Percentiles rank a stretch among this genome's conserved stretches.
phyloP scores from a whole-genome alignment of 345 rosid species.

The Pseudoturritis turrita region DNA sequence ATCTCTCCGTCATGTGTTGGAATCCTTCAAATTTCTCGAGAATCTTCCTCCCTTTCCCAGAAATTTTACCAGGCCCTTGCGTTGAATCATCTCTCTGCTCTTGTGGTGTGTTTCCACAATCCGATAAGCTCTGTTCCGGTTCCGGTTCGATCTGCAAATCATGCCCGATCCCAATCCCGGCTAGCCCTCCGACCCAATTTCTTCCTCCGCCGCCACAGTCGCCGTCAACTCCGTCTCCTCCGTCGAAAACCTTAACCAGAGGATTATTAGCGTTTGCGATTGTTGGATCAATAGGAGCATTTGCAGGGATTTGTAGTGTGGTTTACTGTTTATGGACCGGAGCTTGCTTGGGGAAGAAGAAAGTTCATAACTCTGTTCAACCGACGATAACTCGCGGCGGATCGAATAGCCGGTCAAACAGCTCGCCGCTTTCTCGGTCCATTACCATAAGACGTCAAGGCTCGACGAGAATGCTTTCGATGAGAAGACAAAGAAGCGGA shows the following conservation, averaged over 20 bases:
- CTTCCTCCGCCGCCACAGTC: not conserved
- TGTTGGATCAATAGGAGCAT: conserved; percentile 65
- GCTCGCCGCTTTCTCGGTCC: conserved; percentile 58
- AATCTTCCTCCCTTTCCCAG: conserved; percentile 35
- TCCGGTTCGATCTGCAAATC: conserved; percentile 50
- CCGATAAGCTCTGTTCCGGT: conserved; percentile 48
- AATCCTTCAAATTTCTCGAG: conserved; percentile 34
- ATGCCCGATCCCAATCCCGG: conserved; percentile 17
- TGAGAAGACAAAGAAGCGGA: conserved; percentile 93
- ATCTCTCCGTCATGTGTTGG: conserved; percentile 66
- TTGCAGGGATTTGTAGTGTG: conserved; percentile 57
- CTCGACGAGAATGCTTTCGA: conserved; percentile 53
- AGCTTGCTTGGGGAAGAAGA: conserved; percentile 72
- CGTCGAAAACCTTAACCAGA: conserved; percentile 37
- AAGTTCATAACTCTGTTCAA: conserved; percentile 88
- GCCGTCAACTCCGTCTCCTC: conserved; percentile 10
- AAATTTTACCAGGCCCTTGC: conserved; percentile 76
- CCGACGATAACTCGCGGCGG: conserved; percentile 76
- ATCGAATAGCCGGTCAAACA: conserved; percentile 48
- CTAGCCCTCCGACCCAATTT: conserved; percentile 1
- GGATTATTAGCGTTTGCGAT: conserved; percentile 70
- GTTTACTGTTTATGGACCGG: conserved; percentile 75
- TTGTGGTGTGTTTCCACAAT: conserved; percentile 46
- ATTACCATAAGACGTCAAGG: conserved; percentile 69
- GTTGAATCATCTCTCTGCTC: conserved; percentile 37